A percentile compares a stretch with the other conserved stretches of the same genome.
Evolutionary conservation across 768 basidiomycete genomes (phyloP).

Genomic region (Cystofilobasidium macerans): DNA sequence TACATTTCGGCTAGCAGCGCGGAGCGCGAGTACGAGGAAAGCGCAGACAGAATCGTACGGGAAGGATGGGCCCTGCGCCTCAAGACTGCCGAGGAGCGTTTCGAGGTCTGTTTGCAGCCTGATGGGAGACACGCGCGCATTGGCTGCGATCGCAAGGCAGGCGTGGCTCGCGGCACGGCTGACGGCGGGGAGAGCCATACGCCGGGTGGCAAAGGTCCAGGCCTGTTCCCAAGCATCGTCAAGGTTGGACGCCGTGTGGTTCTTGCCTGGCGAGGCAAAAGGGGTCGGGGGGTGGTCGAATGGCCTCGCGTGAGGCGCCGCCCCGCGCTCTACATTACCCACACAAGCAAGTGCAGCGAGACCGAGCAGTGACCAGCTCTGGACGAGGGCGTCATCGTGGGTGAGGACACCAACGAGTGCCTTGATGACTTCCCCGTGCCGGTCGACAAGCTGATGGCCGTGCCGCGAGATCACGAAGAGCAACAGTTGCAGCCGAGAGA

Average conservation of each 20-base stretch:
- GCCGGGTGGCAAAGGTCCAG: conserved; percentile 73
- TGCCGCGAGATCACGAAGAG: conserved; percentile 76
- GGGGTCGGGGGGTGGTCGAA: not conserved
- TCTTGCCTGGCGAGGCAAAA: conserved; percentile 6
- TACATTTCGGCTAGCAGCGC: conserved; percentile 66
- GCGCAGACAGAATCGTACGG: conserved; percentile 83
- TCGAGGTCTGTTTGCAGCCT: conserved; percentile 62
- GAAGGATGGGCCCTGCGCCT: conserved; percentile 76
- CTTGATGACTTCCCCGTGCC: conserved; percentile 44
- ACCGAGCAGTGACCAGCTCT: conserved; percentile 77
- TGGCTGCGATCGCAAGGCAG: conserved; percentile 48
- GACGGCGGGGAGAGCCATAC: conserved; percentile 54
- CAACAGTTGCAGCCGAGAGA: conserved; percentile 58
- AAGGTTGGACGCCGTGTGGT: not conserved
- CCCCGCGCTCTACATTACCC: too few species aligned
- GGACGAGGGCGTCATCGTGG: conserved; percentile 53
- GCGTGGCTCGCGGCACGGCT: conserved; percentile 72
- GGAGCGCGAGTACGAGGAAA: conserved; percentile 61
- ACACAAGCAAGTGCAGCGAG: conserved; percentile 59
- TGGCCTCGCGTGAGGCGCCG: not conserved
- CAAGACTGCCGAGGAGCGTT: conserved; percentile 64
- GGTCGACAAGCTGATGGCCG: conserved; percentile 50
- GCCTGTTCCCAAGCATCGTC: conserved; percentile 53
- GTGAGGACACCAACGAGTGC: conserved; percentile 53
- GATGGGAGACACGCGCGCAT: conserved; percentile 18